Evolutionary conservation across 2,329 filamentous ascomycete genomes (phyloP).

Genomic region (Arthrobotrys entomopaga): DNA sequence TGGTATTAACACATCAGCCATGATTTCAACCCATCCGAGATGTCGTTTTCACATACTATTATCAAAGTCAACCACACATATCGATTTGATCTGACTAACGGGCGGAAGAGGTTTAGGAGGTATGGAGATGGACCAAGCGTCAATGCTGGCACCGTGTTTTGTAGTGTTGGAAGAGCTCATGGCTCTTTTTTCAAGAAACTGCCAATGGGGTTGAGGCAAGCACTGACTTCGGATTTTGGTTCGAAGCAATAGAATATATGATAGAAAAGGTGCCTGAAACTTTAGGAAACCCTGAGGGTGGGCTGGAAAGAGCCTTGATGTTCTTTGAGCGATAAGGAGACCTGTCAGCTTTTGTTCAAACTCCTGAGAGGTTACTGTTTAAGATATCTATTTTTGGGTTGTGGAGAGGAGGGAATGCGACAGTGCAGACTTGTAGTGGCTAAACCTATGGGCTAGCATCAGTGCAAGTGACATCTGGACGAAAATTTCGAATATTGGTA

Average conservation of each 20-base stretch:
- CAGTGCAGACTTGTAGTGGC: no score
- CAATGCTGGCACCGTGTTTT: not conserved
- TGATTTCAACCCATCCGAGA: not conserved
- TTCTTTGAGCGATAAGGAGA: not conserved
- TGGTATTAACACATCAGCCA: no score
- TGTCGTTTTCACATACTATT: constrained; percentile 38
- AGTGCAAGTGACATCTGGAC: no score
- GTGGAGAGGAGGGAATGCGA: no score
- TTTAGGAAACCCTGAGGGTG: not conserved
- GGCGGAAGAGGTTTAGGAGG: constrained; percentile 36
- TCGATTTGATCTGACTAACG: constrained; percentile 25
- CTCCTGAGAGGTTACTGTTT: no score
- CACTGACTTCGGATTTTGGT: not conserved
- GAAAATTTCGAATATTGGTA: no score
- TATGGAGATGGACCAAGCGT: constrained; percentile 30
- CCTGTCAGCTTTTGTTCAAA: constrained; percentile 4
- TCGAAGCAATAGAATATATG: not conserved
- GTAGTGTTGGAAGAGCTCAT: constrained; percentile 14
- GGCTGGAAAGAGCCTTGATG: constrained; percentile 2
- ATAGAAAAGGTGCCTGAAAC: not conserved
- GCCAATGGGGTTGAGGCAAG: not conserved
- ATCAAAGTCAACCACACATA: constrained; percentile 52
- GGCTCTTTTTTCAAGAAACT: not conserved
- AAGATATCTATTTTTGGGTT: no score
- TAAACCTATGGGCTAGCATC: no score